These are phyloP conservation scores for Mucor velutinosus DNA, from an alignment of 371 early-diverging fungal genomes.

Conservation along the genomic window DNA sequence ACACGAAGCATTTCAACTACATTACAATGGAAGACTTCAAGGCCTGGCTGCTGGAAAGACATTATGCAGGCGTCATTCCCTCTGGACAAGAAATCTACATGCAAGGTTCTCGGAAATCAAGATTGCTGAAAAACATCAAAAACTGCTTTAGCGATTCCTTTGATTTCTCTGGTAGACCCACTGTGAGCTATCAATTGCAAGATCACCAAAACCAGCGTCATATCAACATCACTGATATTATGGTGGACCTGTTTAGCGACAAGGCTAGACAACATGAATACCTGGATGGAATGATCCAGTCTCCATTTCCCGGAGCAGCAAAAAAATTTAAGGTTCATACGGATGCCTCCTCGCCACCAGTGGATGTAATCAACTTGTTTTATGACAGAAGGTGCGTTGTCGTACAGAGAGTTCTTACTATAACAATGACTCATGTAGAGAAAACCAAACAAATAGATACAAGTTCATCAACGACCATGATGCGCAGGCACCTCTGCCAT, in stretches of 20 bases:
- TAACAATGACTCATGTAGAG: not conserved
- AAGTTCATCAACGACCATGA: slow-evolving; percentile 34
- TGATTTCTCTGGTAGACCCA: slow-evolving; percentile 28
- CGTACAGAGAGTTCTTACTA: not conserved
- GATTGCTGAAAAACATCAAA: slow-evolving; percentile 8
- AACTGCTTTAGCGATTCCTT: slow-evolving; percentile 25
- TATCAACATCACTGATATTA: slow-evolving; percentile 35
- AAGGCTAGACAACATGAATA: slow-evolving; percentile 31
- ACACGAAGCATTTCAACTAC: slow-evolving; percentile 26
- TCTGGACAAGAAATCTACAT: slow-evolving; percentile 42
- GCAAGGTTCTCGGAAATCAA: slow-evolving; percentile 23
- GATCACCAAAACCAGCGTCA: slow-evolving; percentile 22
- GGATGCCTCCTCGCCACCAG: slow-evolving; percentile 12
- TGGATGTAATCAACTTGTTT: slow-evolving; percentile 46
- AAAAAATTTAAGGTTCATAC: not conserved
- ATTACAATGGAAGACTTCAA: slow-evolving; percentile 35
- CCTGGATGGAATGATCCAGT: not conserved
- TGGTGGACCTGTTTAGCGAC: slow-evolving; percentile 32
- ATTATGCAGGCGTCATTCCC: slow-evolving; percentile 14
- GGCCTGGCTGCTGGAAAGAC: slow-evolving; percentile 30
- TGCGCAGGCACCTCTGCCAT: slow-evolving; percentile 35
- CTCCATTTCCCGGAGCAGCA: not conserved
- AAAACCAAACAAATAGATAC: slow-evolving; percentile 27
- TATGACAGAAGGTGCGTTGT: slow-evolving; percentile 35
- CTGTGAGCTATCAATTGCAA: slow-evolving; percentile 28